A percentile compares a stretch with the other conserved stretches of the same genome.
phyloP scores from a whole-genome alignment of 768 basidiomycete genomes.

The Exidia glandulosa region DNA sequence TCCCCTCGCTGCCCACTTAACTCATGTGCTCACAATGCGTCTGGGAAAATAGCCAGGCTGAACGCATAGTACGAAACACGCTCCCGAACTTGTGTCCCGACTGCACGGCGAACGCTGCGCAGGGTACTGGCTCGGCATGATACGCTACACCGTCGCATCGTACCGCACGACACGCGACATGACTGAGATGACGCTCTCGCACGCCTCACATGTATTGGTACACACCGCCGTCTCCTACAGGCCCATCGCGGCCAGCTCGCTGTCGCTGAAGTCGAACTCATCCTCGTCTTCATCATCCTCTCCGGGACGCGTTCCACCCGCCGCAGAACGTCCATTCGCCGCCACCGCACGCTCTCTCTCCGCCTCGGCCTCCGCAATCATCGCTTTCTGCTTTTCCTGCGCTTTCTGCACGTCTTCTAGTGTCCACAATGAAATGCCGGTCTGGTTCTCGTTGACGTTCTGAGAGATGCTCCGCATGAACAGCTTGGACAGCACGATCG shows the following conservation, averaged over 20 bases:
- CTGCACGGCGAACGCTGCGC: neutral
- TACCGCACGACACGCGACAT: neutral
- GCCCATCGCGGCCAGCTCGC: constrained; percentile 49
- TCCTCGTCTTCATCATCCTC: constrained; percentile 43
- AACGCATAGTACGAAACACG: constrained; percentile 34
- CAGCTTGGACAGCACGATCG: constrained; percentile 81
- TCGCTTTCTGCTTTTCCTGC: constrained; percentile 68
- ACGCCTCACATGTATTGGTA: neutral
- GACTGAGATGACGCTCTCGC: neutral
- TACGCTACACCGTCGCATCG: neutral
- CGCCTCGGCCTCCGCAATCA: constrained; percentile 37
- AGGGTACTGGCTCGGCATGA: neutral
- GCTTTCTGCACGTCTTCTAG: constrained; percentile 82
- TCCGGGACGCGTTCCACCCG: constrained; percentile 12
- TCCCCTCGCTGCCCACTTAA: constrained; percentile 1
- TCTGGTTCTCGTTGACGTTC: constrained; percentile 92
- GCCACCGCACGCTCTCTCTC: constrained; percentile 12
- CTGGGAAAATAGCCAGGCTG: constrained; percentile 34
- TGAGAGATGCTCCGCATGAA: constrained; percentile 99
- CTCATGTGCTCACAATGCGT: constrained; percentile 2
- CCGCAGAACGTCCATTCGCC: constrained; percentile 16
- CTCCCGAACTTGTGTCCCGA: constrained; percentile 22
- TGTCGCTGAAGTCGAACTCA: constrained; percentile 44
- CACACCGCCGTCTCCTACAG: constrained; percentile 13
- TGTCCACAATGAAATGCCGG: constrained; percentile 91